phyloP scores from a whole-genome alignment of 371 early-diverging fungal species.

The Apophysomyces ossiformis region DNA sequence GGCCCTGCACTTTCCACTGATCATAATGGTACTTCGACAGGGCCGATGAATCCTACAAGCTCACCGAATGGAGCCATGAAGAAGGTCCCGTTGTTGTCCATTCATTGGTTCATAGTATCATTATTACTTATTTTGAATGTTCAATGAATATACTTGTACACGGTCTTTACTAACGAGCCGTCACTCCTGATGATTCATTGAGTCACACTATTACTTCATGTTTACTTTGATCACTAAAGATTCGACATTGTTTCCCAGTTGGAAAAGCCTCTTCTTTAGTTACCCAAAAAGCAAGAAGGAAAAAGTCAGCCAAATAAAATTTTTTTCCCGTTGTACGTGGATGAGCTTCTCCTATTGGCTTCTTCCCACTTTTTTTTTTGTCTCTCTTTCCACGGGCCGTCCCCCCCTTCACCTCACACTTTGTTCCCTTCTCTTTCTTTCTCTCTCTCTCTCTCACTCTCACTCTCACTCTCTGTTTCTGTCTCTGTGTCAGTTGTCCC shows the following conservation, averaged over 20 bases:
- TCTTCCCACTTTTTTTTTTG: not conserved
- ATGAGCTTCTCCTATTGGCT: slow-evolving; percentile 1
- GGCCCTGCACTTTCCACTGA: not conserved
- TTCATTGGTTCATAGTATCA: too few species aligned
- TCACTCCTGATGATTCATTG: not conserved
- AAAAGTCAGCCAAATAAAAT: not conserved
- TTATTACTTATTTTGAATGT: not conserved
- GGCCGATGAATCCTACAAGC: too few species aligned
- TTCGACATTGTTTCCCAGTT: not conserved
- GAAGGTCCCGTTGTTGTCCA: too few species aligned
- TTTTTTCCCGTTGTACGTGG: not conserved
- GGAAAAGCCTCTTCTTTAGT: not conserved
- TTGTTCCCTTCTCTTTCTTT: too few species aligned
- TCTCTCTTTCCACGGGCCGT: too few species aligned
- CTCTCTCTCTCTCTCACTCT: not conserved
- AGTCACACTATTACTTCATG: not conserved
- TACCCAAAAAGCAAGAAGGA: not conserved
- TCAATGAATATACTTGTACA: not conserved
- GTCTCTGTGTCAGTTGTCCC: too few species aligned
- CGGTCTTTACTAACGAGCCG: not conserved
- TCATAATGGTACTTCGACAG: too few species aligned
- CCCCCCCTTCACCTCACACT: too few species aligned
- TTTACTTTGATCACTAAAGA: not conserved
- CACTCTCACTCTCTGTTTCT: not conserved
- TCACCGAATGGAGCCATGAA: too few species aligned